Conservation (phyloP, 371 early-diverging fungal species). For the Gilbertella persicaria region DNA sequence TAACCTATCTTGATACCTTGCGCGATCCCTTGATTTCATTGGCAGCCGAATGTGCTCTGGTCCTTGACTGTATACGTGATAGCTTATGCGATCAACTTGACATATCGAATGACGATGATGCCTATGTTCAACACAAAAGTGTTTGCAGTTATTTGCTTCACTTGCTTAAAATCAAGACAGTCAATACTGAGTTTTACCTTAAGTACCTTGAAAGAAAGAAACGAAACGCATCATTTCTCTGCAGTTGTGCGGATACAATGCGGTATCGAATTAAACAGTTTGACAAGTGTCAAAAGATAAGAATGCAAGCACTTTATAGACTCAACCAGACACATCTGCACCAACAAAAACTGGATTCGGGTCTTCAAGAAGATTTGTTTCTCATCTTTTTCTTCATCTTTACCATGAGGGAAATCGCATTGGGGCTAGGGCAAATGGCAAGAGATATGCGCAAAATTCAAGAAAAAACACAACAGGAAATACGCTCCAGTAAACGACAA, state of each 20-base stretch:
- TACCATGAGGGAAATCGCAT: constrained; percentile 57
- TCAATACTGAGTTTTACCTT: no score
- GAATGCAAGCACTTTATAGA: constrained; percentile 38
- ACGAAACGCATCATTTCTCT: constrained; percentile 5
- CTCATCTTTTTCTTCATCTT: constrained; percentile 65
- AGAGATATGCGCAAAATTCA: constrained; percentile 34
- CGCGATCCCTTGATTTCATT: constrained; percentile 53
- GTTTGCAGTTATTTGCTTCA: constrained; percentile 23
- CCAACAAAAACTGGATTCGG: constrained; percentile 38
- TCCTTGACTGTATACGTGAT: constrained; percentile 43
- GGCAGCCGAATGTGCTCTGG: constrained; percentile 44
- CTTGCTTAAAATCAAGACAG: constrained; percentile 17
- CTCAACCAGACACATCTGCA: constrained; percentile 33
- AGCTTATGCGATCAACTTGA: constrained; percentile 44
- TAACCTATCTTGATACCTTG: constrained; percentile 53
- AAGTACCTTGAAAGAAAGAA: constrained; percentile 4
- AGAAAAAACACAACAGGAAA: constrained; percentile 18
- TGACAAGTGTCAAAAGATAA: constrained; percentile 43
- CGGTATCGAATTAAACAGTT: constrained; percentile 26
- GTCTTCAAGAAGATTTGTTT: constrained; percentile 56
- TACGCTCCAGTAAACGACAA: constrained; percentile 13
- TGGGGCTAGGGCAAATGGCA: constrained; percentile 43
- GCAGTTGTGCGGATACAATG: constrained; percentile 29
- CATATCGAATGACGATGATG: constrained; percentile 50
- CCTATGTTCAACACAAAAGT: constrained; percentile 34